Evolutionary conservation across 257 asterid genomes (phyloP).

Genomic region (Solanum sejunctum): DNA sequence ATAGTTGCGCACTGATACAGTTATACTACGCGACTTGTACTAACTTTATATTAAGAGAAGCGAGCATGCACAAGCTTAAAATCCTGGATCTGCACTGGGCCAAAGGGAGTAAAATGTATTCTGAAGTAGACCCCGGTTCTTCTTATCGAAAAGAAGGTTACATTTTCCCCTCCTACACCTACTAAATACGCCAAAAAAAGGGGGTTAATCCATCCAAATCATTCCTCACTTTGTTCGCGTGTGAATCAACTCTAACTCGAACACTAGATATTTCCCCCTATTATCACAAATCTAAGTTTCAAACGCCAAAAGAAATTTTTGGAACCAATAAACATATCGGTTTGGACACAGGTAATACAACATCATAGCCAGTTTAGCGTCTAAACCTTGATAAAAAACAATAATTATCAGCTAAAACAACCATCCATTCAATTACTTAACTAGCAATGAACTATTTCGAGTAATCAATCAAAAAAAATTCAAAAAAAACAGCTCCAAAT

Average conservation of each 20-base stretch:
- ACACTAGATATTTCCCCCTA: background rate
- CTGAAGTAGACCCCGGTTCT: background rate
- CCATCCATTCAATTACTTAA: background rate
- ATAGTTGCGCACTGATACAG: background rate
- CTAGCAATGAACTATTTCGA: background rate
- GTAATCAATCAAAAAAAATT: background rate
- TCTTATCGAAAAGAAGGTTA: background rate
- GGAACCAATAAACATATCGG: background rate
- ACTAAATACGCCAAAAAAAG: background rate
- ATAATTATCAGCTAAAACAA: background rate
- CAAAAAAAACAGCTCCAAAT: background rate
- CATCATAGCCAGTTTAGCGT: background rate
- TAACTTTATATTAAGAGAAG: background rate
- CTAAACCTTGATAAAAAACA: background rate
- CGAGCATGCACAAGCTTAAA: background rate
- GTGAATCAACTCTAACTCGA: background rate
- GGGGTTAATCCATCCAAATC: background rate
- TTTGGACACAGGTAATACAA: background rate
- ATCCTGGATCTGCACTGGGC: background rate
- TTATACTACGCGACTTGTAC: background rate
- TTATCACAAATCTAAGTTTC: background rate
- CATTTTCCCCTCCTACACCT: background rate
- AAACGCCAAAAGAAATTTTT: background rate
- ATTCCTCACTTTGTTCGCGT: background rate
- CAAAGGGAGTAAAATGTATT: background rate